These are phyloP conservation scores for Trichoderma sp. DNA, from an alignment of 2,329 filamentous ascomycete species.

Conservation along the genomic window DNA sequence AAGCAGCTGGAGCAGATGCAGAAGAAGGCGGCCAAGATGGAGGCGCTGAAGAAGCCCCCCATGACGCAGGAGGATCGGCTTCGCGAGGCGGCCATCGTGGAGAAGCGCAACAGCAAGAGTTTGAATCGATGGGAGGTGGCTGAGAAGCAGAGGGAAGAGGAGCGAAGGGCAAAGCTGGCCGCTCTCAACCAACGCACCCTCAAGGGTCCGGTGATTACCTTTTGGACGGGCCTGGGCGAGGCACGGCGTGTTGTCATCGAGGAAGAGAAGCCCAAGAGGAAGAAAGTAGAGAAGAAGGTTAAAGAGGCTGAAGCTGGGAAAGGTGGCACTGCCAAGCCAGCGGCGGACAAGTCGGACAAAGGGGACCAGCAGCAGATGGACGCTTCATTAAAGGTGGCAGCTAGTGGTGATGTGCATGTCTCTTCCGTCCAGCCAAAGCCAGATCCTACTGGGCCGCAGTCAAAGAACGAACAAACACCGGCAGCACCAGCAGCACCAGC, in stretches of 20 bases:
- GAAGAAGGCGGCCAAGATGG: constrained; percentile 65
- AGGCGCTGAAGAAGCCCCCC: constrained; percentile 70
- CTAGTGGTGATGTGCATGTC: not conserved
- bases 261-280: constrained; percentile 60
- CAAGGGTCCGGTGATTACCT: constrained; percentile 83
- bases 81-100: constrained; percentile 75
- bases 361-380: not conserved
- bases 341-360: constrained; percentile 1
- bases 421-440: constrained; percentile 16
- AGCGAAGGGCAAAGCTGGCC: constrained; percentile 76
- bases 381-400: not conserved
- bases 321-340: constrained; percentile 12
- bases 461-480: not conserved
- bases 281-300: constrained; percentile 40
- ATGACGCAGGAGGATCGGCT: constrained; percentile 87
- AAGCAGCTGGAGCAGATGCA: constrained; percentile 68
- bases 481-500: too few species aligned
- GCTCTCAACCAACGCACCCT: constrained; percentile 84
- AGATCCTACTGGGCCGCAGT: not conserved
- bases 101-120: constrained; percentile 84
- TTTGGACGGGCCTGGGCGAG: constrained; percentile 88
- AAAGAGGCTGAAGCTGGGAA: constrained; percentile 26
- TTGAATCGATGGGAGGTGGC: constrained; percentile 91
- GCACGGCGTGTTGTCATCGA: constrained; percentile 63
- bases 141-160: constrained; percentile 82